These are phyloP conservation scores for Tetradesmus obliquus DNA, from an alignment of 139 green algal species.

Conservation along the genomic window DNA sequence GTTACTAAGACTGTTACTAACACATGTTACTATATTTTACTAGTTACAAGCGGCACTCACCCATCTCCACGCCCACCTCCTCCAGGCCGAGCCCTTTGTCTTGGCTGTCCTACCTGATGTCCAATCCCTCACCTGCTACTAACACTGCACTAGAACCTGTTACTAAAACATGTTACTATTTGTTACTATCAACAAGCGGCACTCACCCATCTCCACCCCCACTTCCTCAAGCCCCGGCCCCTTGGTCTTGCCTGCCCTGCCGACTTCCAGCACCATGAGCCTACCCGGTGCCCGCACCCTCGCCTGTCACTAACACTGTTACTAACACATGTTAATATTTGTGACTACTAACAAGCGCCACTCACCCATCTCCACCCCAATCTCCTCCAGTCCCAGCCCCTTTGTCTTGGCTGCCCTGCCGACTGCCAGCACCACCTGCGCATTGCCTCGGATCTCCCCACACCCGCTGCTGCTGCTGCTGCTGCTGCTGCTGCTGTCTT, in stretches of 20 bases:
- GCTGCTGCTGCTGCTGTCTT: slow-evolving; percentile 1
- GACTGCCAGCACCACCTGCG: slow-evolving; percentile 86
- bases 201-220: too few relatives aligned
- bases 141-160: too few relatives aligned
- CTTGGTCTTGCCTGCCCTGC: slow-evolving; percentile 76
- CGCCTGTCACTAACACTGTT: too few relatives aligned
- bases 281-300: too few relatives aligned
- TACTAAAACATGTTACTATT: too few relatives aligned
- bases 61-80: slow-evolving; percentile 50
- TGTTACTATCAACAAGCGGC: too few relatives aligned
- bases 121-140: too few relatives aligned
- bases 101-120: slow-evolving; percentile 85
- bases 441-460: slow-evolving; percentile 26
- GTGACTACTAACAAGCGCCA: too few relatives aligned
- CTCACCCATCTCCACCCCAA: slow-evolving; percentile 57
- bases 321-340: neutral
- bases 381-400: slow-evolving; percentile 75
- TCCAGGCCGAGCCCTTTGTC: slow-evolving; percentile 76
- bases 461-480: slow-evolving; percentile 1
- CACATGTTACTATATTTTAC: too few relatives aligned
- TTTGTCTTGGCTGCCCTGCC: slow-evolving; percentile 81
- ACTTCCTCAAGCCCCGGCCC: slow-evolving; percentile 79
- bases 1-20: too few relatives aligned
- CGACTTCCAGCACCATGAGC: slow-evolving; percentile 93
- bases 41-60: too few relatives aligned